Base-by-base conservation (phyloP, 2,329 filamentous ascomycete genomes). In the Karstenula rhodostoma region DNA sequence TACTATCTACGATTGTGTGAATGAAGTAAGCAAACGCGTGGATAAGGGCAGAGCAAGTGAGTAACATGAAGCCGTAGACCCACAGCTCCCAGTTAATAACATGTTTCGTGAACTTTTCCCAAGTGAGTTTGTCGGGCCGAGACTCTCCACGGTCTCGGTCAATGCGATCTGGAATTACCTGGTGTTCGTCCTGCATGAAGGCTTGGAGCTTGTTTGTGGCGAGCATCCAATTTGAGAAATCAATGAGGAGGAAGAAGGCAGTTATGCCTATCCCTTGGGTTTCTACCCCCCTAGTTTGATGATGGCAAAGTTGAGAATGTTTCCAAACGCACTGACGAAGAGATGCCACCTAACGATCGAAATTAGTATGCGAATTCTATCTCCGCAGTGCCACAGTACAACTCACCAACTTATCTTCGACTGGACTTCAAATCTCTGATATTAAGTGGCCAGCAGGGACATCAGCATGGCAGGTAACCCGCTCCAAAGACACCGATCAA, bases 161-260 rank as follows among this genome's bases (percentile, higher is more conserved):
- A 44, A 71, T 64, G 2, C 72, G 67, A 47, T 71, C 63, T 1
- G 73, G 64, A 23, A 76, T 64, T 47, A 67, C 50, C 62, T 73
- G 64, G 33, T 71, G 64, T 40, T 76, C 74, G 15, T 62, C 51
- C 22, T 62, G 66, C 2, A 68, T 73, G 57, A 75, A 72, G 54
- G 56, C 60, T 54, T 65, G 59, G n/a, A 60, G 52, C 15, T 64
- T 56, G n/a, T 58, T 60, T 22, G 64, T 65, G 22, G 64, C 58
- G 4, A 70, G 69, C 65, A 63, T 65, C 10, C 56, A 63, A 64
- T 72, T 68, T 5, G 75, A 73, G 63, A 79, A 80, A 50, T 79
- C 78, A n/a, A 80, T 75, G 63, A 82, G 75, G 47, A 79, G 71
- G 57, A 77, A 78, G 59, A 67, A 74, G 5, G 69, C 71, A 19